phyloP scores from a whole-genome alignment of 192 early-diverging fungal genomes.

The Backusella circina region DNA sequence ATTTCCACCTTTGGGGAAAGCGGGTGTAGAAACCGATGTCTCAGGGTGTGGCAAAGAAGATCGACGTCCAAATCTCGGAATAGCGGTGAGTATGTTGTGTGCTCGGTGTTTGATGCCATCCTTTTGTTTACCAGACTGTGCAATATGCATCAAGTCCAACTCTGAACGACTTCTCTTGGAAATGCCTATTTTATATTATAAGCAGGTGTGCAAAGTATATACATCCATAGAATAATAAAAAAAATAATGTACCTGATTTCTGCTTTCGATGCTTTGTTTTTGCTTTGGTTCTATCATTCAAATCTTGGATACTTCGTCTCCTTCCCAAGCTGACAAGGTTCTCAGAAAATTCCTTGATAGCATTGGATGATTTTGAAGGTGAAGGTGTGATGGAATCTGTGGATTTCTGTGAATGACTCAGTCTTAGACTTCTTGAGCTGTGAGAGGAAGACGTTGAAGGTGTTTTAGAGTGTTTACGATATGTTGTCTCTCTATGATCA shows the following conservation, averaged over 20 bases:
- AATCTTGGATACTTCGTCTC: slow-evolving; percentile 29
- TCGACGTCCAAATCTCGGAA: slow-evolving; percentile 18
- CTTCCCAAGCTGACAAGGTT: slow-evolving; percentile 19
- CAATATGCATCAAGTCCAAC: slow-evolving; percentile 10
- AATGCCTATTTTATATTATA: neutral
- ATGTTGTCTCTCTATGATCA: neutral
- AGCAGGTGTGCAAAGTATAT: neutral
- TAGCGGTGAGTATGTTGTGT: slow-evolving; percentile 18
- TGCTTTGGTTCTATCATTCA: neutral
- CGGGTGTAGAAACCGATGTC: neutral
- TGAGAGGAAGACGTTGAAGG: slow-evolving; percentile 27
- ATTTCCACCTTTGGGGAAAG: neutral
- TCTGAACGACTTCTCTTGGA: slow-evolving; percentile 24
- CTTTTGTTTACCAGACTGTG: neutral
- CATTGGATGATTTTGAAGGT: slow-evolving; percentile 13
- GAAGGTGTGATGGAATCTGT: neutral
- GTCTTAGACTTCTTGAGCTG: slow-evolving; percentile 7
- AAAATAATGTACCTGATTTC: neutral
- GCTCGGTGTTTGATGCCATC: slow-evolving; percentile 22
- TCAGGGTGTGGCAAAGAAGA: neutral
- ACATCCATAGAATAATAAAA: neutral
- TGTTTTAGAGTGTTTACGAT: slow-evolving; percentile 21
- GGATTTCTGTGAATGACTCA: neutral
- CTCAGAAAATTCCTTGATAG: slow-evolving; percentile 25
- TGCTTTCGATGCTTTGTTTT: slow-evolving; percentile 1